Percentiles rank a stretch among this genome's conserved stretches.
These are phyloP conservation scores for Annulohypoxylon stygium DNA, from an alignment of 495 filamentous ascomycete species.

Conservation along the genomic window DNA sequence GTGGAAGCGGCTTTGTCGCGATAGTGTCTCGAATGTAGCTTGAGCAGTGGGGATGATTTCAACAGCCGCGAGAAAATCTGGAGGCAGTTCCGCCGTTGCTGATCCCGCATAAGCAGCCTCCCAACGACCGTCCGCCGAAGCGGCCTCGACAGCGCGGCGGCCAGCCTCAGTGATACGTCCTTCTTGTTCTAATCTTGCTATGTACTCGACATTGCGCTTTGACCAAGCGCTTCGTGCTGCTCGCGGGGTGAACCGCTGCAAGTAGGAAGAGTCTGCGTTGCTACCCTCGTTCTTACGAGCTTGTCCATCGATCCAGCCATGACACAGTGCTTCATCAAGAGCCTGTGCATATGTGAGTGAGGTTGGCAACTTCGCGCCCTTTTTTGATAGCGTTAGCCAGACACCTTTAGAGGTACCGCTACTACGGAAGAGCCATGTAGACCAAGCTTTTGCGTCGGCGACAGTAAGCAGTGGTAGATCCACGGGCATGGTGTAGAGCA, in stretches of 20 bases:
- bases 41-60: constrained; percentile 37
- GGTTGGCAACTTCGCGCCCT: constrained; percentile 54
- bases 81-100: constrained; percentile 40
- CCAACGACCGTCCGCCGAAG: constrained; percentile 69
- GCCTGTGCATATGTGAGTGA: constrained; percentile 67
- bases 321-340: constrained; percentile 68
- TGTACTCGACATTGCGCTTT: constrained; percentile 59
- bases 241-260: constrained; percentile 68
- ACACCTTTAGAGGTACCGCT: constrained; percentile 57
- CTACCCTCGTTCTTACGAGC: constrained; percentile 55
- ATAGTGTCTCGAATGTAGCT: constrained; percentile 28
- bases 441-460: constrained; percentile 53
- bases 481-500: constrained; percentile 22
- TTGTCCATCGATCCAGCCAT: constrained; percentile 73
- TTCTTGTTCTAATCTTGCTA: constrained; percentile 54
- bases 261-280: constrained; percentile 57
- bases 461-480: constrained; percentile 46
- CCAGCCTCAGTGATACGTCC: constrained; percentile 65
- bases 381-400: constrained; percentile 69
- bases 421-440: constrained; percentile 61
- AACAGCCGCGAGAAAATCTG: constrained; percentile 39
- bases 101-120: constrained; percentile 64
- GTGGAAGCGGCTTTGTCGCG: constrained; percentile 41
- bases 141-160: constrained; percentile 62
- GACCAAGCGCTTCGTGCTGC: constrained; percentile 68